phyloP scores from a whole-genome alignment of 2,329 filamentous ascomycete genomes.

The Colletotrichum plurivorum region DNA sequence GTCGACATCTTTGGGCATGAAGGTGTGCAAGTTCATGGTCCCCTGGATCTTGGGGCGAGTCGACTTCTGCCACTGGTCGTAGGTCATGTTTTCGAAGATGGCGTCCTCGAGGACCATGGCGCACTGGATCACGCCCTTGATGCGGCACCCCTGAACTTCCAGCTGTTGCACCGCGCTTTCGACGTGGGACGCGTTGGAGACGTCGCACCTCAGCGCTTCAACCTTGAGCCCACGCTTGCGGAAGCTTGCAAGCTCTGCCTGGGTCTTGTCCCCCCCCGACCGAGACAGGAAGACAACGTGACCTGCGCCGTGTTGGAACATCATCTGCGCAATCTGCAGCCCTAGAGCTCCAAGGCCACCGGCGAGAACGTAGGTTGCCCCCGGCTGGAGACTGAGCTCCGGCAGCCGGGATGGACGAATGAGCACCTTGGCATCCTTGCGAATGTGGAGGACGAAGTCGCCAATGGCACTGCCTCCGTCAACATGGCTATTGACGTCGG shows the following conservation, averaged over 20 bases:
- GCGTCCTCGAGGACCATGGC: constrained; percentile 60
- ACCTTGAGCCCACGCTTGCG: background rate
- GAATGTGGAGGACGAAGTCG: constrained; percentile 39
- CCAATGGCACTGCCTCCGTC: constrained; percentile 49
- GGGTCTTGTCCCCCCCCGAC: constrained; percentile 26
- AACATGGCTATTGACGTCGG: constrained; percentile 40
- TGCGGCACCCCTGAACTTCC: constrained; percentile 41
- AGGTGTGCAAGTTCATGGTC: constrained; percentile 46
- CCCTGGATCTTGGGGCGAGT: constrained; percentile 51
- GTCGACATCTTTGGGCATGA: constrained; percentile 47
- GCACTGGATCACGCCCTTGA: constrained; percentile 59
- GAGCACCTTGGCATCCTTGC: background rate
- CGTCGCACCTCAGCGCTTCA: constrained; percentile 23
- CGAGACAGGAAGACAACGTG: constrained; percentile 49
- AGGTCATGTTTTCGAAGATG: constrained; percentile 52
- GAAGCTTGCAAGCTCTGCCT: background rate
- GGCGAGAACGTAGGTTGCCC: constrained; percentile 22
- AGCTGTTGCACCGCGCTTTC: background rate
- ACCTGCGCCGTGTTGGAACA: constrained; percentile 45
- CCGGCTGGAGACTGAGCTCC: constrained; percentile 24
- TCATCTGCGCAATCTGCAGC: constrained; percentile 43
- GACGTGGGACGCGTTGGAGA: constrained; percentile 5
- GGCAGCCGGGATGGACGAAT: constrained; percentile 38
- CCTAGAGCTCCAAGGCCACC: constrained; percentile 46
- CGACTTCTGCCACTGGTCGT: constrained; percentile 49